phyloP scores from a whole-genome alignment of 2,329 filamentous ascomycete genomes.

The Microdochium bolleyi region DNA sequence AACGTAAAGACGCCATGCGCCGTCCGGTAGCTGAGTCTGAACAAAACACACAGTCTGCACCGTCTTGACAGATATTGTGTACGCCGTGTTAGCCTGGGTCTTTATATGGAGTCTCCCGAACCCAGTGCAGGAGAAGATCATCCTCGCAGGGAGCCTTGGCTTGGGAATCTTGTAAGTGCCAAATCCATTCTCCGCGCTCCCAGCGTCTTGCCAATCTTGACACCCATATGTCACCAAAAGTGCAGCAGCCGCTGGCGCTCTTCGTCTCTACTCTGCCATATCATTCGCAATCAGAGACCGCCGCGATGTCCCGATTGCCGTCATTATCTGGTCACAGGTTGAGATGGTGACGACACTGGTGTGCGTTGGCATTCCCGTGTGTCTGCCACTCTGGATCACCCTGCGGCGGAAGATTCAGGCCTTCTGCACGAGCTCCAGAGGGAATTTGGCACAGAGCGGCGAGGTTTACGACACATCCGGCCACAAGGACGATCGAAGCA shows the following conservation, averaged over 20 bases:
- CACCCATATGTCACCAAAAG: background rate
- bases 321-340: conserved; percentile 14
- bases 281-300: background rate
- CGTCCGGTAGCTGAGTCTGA: background rate
- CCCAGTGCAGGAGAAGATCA: conserved; percentile 2
- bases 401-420: too few relatives aligned
- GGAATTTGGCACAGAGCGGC: too few relatives aligned
- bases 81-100: conserved; percentile 6
- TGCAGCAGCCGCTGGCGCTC: background rate
- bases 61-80: conserved; percentile 5
- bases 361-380: conserved; percentile 17
- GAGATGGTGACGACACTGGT: conserved; percentile 14
- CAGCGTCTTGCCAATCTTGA: background rate
- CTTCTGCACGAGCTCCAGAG: too few relatives aligned
- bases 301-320: conserved; percentile 8
- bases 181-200: background rate
- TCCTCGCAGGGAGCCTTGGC: conserved; percentile 4
- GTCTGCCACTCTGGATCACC: conserved; percentile 12
- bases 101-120: conserved; percentile 7
- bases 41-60: background rate
- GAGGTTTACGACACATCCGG: too few relatives aligned
- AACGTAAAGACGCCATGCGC: background rate
- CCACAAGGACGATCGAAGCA: background rate
- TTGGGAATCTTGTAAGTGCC: conserved; percentile 1
- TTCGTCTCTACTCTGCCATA: background rate